phyloP scores from a whole-genome alignment of 805 yeast species.

The Sugiyamaella marilandica region DNA sequence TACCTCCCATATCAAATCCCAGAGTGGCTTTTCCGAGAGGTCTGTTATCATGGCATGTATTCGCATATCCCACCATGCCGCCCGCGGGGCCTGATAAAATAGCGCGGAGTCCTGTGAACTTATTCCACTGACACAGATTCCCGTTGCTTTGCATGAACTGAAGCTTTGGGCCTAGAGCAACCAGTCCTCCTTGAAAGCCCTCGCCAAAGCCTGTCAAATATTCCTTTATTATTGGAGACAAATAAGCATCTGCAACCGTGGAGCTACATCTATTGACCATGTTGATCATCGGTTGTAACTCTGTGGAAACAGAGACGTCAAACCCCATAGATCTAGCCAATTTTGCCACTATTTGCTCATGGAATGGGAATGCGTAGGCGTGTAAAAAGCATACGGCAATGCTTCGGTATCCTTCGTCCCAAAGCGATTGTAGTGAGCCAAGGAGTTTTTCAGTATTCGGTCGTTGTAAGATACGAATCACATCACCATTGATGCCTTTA shows the following conservation, averaged over 20 bases:
- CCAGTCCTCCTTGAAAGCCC: constrained; percentile 35
- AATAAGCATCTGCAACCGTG: constrained; percentile 74
- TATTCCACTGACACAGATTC: constrained; percentile 76
- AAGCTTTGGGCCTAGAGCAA: constrained; percentile 27
- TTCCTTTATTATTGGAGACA: constrained; percentile 65
- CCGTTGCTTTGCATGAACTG: constrained; percentile 95
- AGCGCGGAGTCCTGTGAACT: constrained; percentile 81
- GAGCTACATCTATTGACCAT: constrained; percentile 70
- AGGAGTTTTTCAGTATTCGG: constrained; percentile 36
- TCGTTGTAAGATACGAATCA: constrained; percentile 45
- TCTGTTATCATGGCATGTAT: constrained; percentile 56
- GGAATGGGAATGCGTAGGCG: constrained; percentile 65
- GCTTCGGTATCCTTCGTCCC: constrained; percentile 54
- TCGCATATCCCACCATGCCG: constrained; percentile 89
- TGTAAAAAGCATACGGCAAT: constrained; percentile 69
- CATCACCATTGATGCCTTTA: constrained; percentile 36
- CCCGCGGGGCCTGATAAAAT: constrained; percentile 96
- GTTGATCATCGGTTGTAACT: constrained; percentile 72
- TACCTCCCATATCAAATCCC: constrained; percentile 89
- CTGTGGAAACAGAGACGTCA: constrained; percentile 60
- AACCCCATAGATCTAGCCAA: constrained; percentile 65
- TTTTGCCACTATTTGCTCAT: constrained; percentile 53
- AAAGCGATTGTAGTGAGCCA: constrained; percentile 39
- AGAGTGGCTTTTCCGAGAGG: constrained; percentile 48
- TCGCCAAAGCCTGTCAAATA: constrained; percentile 57